Base-by-base conservation (phyloP, 768 basidiomycete species). In the Podaxis sp. region DNA sequence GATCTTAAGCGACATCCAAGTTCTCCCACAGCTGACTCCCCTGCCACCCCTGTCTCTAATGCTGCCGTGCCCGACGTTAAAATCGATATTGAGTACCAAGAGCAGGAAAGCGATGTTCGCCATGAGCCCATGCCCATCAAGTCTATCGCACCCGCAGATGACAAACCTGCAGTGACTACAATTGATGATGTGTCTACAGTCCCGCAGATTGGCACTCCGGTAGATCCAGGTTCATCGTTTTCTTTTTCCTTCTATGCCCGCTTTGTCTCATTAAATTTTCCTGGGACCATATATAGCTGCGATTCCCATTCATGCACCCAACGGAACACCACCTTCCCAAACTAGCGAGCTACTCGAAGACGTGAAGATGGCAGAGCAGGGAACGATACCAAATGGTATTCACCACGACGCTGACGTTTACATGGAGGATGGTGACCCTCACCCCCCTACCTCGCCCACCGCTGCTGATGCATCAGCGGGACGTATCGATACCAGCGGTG, bases 21-120 rank as follows among this genome's bases (percentile, higher is more conserved):
- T 65, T 75, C 78, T 44, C 81, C 78, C 70, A 74, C 69, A 64
- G 80, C 73, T 65, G 84, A 84, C 71, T 86, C 85, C 38, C 85
- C 85, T 24, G 76, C 83, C 60, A 87, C 86, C n/a, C 87, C 86
- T 64, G 78, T 87, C 71, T 84, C 84, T 66, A 77, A 76, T 62
- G 66, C 72, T 54, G 75, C 77, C 56, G 76, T 76, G 58, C 78
- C 82, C 49, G 82, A 85, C 73, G 80, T 84, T 66, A 88, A 87
- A 78, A 86, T 88, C 68, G 82, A 86, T 71, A 79, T 84, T 66
- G 85, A 87, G 77, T 80, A 77, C 65, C 78, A 80, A 67, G 83
- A 86, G 68, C 82, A 84, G 66, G 88, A 89, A 77, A 86, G 86
- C 70, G 84, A 88, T 80, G 87, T 80, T 68, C 84, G 83, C 61